Evolutionary conservation across 2,329 filamentous ascomycete species (phyloP).

Genomic region (Xylariales sp.): DNA sequence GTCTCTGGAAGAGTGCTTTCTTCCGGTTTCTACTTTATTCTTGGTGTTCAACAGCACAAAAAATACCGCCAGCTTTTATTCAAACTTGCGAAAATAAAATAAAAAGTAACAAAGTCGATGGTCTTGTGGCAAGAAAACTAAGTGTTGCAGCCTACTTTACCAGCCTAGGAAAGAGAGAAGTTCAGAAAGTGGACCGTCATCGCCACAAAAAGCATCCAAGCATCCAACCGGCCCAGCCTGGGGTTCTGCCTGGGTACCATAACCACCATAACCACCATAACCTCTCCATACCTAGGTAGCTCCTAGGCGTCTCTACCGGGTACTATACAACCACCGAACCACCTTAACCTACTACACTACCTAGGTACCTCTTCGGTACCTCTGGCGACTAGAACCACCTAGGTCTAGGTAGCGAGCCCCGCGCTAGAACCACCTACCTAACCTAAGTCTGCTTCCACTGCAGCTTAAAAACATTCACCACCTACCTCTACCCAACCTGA

Average conservation of each 20-base stretch:
- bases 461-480: too few relatives aligned
- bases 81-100: neutral
- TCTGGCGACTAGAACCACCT: neutral
- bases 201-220: constrained; percentile 8
- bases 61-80: neutral
- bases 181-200: neutral
- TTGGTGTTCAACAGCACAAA: neutral
- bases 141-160: constrained; percentile 4
- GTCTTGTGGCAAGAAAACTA: neutral
- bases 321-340: neutral
- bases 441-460: neutral
- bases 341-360: neutral
- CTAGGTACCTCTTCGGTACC: neutral
- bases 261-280: too few relatives aligned
- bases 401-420: neutral
- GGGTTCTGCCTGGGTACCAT: too few relatives aligned
- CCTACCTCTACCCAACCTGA: too few relatives aligned
- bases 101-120: neutral
- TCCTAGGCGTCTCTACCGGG: too few relatives aligned
- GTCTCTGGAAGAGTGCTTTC: neutral
- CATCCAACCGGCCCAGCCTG: neutral
- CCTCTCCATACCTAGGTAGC: neutral
- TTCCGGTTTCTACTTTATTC: neutral
- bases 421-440: neutral
- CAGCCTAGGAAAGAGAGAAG: neutral